Evolutionary conservation across 2,329 filamentous ascomycete genomes (phyloP), one percentile per base, ranked within the genome.

Genomic region (Dactylonectria macrodidyma): DNA sequence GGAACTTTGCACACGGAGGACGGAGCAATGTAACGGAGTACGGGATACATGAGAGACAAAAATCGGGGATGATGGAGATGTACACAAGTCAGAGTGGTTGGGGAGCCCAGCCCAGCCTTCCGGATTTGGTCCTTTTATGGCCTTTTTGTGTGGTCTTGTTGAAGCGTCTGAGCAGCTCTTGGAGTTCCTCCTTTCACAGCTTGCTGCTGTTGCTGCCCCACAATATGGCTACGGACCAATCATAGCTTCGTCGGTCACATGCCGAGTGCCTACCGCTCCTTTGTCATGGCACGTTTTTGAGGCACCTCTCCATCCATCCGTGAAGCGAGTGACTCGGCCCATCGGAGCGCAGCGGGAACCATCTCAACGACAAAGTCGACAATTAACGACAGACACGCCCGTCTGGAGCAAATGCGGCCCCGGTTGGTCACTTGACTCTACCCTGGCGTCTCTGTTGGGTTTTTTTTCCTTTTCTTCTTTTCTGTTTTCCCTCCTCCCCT

Each of bases 281-380:
- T 59, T 52, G 56, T 65, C 60, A 62, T 65, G 58, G 64, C 58
- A 65, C 64, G 36, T 44, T 36, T 34, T 30, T 7, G 19, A 19
- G 64, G 41, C 47, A 47, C 51, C 46, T 58, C 70, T 73, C 68
- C 72, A 58, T 66, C 70, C 71, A 70, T 69, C 62, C 59, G 65
- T 19, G 66, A 52, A 65, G 59, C 68, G 64, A 59, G 62, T 34
- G 22, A 67, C 67, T 71, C 67, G 69, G 65, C 61, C 57, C 66
- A 70, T 71, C 69, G 62, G 69, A 66, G 64, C 52, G 52, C 60
- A 48, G 64, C 60, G 67, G 64, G 52, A 57, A 69, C 64, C 24
- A 55, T 30, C 60, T 56, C 59, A 68, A 63, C 61, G 56, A 14
- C 36, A 61, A 61, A 58, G 60, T 52, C 44, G 44, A 64, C 61